Base-by-base conservation (phyloP, 106 monocot genomes). In the Dactylorhiza incarnata region DNA sequence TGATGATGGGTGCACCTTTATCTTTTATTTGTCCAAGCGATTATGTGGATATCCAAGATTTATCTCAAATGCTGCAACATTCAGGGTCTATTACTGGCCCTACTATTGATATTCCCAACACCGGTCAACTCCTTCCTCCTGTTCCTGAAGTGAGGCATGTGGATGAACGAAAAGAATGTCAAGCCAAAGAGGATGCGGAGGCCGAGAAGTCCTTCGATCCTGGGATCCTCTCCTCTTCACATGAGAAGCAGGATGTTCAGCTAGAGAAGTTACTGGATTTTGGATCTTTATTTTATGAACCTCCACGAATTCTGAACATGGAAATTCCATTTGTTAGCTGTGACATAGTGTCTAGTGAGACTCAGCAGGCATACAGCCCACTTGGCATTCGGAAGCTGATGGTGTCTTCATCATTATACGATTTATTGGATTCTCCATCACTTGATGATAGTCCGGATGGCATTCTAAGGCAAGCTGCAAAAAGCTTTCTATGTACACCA, bases 321-420 rank as follows among this genome's bases (percentile, higher is more conserved):
- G 91, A 91, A 5, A 71, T 89, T 50, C 94, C 94, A 19, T 88
- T 92, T 79, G 66, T 95, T 37, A 92, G 90, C 70, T 90, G 90
- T 72, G 96, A 93, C 54, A 88, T 93, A 9, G 74, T 85, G 54
- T 82, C 86, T 49, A 78, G 79, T 54, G 86, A 93, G 78, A 68
- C 86, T 74, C 87, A 84, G 72, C 85, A 87, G 75, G 90, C 77
- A 70, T 94, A 85, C 49, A 94, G 94, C 74, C 94, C 94, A 12
- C 79, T 94, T 76, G 94, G 94, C 10, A 94, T 94, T 63, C 77
- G 94, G 29, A 82, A 94, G 74, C 74, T 88, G 20, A 90, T 90
- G 90, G 79, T 83, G 74, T 86, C 90, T 37, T 86, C 90, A 14
- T 78, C 72, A 53, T 75, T 86, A 78, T 85, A 50, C 47, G 81